Evolutionary conservation across 2,329 filamentous ascomycete genomes (phyloP).

Genomic region (Didymella glomerata): DNA sequence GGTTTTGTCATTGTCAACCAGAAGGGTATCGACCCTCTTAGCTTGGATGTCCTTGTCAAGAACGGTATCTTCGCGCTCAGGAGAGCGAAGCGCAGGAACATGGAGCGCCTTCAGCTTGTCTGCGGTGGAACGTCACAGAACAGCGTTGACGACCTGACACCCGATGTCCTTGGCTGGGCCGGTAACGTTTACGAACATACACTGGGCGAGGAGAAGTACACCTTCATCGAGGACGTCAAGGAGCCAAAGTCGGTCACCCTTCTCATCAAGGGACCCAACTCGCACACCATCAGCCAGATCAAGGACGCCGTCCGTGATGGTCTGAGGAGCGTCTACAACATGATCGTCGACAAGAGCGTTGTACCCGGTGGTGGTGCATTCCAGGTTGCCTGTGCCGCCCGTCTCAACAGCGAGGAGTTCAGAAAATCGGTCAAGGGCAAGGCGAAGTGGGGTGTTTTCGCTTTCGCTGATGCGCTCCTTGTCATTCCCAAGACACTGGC

Average conservation of each 20-base stretch:
- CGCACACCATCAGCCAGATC: conserved; percentile 95
- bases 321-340: conserved; percentile 96
- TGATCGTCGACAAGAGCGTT: conserved; percentile 97
- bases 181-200: conserved; percentile 97
- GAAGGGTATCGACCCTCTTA: conserved; percentile 97
- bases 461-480: conserved; percentile 92
- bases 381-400: conserved; percentile 89
- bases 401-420: conserved; percentile 87
- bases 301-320: conserved; percentile 96
- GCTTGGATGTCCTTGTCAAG: conserved; percentile 94
- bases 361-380: conserved; percentile 95
- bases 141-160: conserved; percentile 90
- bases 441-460: conserved; percentile 93
- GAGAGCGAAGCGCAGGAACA: conserved; percentile 96
- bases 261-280: conserved; percentile 96
- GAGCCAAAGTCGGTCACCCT: conserved; percentile 97
- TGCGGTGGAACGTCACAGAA: conserved; percentile 93
- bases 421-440: conserved; percentile 94
- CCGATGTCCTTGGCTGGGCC: conserved; percentile 92
- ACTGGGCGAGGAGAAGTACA: conserved; percentile 98
- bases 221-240: conserved; percentile 98
- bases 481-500: conserved; percentile 98
- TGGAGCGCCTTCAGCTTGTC: conserved; percentile 95
- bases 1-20: conserved; percentile 98
- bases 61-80: conserved; percentile 95